Conservation (phyloP, 75 land plant species). For the Picea sitchensis region DNA sequence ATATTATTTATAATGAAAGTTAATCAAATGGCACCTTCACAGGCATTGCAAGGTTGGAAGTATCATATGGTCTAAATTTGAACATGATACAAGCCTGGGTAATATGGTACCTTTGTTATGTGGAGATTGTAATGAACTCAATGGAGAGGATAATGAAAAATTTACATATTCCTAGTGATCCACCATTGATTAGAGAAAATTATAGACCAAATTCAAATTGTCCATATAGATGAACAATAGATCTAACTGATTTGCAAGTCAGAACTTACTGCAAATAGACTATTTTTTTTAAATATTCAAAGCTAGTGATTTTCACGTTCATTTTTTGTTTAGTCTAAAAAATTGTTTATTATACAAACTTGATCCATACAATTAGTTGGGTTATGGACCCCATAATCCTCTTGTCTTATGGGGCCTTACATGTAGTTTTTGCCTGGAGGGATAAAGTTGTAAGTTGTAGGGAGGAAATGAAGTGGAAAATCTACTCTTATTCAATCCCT, state of each 20-base stretch:
- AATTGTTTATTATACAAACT: background rate
- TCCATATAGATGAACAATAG: conserved; percentile 61
- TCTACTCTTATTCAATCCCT: conserved; percentile 67
- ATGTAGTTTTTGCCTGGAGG: conserved; percentile 45
- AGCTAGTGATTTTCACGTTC: background rate
- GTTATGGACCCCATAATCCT: conserved; percentile 72
- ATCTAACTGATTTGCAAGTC: conserved; percentile 50
- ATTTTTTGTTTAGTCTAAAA: background rate
- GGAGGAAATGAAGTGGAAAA: conserved; percentile 77
- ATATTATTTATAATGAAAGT: background rate
- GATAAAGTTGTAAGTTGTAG: conserved; percentile 56
- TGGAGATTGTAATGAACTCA: conserved; percentile 79
- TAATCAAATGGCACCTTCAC: background rate
- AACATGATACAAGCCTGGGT: conserved; percentile 54
- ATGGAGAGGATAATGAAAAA: conserved; percentile 89
- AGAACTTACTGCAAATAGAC: background rate
- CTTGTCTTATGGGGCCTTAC: conserved; percentile 31
- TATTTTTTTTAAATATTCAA: background rate
- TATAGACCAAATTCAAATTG: conserved; percentile 37
- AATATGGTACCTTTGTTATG: conserved; percentile 63
- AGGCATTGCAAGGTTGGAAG: conserved; percentile 81
- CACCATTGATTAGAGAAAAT: conserved; percentile 53
- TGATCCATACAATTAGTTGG: conserved; percentile 38
- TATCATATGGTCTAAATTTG: conserved; percentile 76
- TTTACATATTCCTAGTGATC: conserved; percentile 56